Percentiles rank a stretch among this genome's conserved stretches.
Conservation (phyloP, 805 yeast species). For the Komagataella mondaviorum region DNA sequence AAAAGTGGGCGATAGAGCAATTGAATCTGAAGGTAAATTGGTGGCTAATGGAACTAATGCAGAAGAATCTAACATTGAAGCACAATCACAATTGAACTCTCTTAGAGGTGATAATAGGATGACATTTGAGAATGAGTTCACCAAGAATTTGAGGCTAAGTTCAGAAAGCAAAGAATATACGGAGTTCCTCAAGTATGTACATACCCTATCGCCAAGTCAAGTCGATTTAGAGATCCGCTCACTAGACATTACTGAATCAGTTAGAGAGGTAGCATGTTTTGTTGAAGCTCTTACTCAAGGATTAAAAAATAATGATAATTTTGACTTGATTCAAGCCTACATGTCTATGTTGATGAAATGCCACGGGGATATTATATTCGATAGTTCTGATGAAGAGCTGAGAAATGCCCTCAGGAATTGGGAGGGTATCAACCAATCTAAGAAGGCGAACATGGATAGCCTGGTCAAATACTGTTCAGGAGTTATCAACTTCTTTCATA, state of each 20-base stretch:
- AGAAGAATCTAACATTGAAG: conserved; percentile 14
- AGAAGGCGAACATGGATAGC: conserved; percentile 42
- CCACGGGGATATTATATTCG: conserved; percentile 68
- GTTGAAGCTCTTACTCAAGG: conserved; percentile 57
- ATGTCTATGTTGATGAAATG: conserved; percentile 58
- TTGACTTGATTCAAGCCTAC: conserved; percentile 74
- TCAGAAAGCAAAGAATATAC: conserved; percentile 23
- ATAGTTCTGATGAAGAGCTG: conserved; percentile 21
- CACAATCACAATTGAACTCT: conserved; percentile 19
- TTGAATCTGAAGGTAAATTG: conserved; percentile 24
- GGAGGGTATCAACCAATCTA: conserved; percentile 25
- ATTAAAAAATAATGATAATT: conserved; percentile 38
- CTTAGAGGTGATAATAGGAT: conserved; percentile 17
- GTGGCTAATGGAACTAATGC: conserved; percentile 10
- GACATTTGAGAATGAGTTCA: conserved; percentile 63
- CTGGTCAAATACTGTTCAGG: conserved; percentile 73
- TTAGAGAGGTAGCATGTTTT: conserved; percentile 50
- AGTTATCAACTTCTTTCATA: conserved; percentile 47
- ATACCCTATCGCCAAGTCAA: conserved; percentile 56
- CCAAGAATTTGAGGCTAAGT: conserved; percentile 47
- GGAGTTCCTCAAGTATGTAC: conserved; percentile 40
- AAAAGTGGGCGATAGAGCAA: conserved; percentile 59
- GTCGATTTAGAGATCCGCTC: conserved; percentile 84
- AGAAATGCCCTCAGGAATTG: conserved; percentile 34
- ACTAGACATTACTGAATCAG: conserved; percentile 51